Evolutionary conservation across 2,329 filamentous ascomycete species (phyloP).

Genomic region (Scedosporium boydii): DNA sequence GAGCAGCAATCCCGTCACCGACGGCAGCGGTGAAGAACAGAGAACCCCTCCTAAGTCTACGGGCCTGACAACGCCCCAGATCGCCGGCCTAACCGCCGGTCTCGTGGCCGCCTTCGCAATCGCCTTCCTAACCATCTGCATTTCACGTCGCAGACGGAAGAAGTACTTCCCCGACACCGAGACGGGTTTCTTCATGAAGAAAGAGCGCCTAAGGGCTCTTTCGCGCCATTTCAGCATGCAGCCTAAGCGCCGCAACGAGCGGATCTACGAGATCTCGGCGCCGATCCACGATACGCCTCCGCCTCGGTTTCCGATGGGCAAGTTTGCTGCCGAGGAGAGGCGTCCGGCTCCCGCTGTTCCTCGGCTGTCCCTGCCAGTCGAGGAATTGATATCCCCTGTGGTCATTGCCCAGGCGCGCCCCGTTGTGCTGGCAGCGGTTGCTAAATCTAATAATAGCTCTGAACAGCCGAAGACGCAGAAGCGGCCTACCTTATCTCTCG

Average conservation of each 20-base stretch:
- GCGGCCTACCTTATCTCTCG: not conserved
- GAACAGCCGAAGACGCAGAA: not conserved
- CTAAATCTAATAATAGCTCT: slow-evolving; percentile 4
- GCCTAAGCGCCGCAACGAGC: slow-evolving; percentile 5
- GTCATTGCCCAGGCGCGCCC: not conserved
- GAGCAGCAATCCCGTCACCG: slow-evolving; percentile 8
- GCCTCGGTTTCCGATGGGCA: slow-evolving; percentile 9
- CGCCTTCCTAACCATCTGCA: slow-evolving; percentile 35
- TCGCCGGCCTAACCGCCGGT: slow-evolving; percentile 50
- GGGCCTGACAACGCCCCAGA: slow-evolving; percentile 29
- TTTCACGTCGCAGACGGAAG: slow-evolving; percentile 32
- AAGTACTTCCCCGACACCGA: slow-evolving; percentile 26
- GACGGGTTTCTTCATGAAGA: slow-evolving; percentile 26
- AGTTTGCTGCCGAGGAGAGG: not conserved
- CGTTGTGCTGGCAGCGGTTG: slow-evolving; percentile 4
- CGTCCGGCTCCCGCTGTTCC: slow-evolving; percentile 9
- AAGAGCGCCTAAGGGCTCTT: slow-evolving; percentile 17
- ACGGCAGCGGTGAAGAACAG: slow-evolving; percentile 5
- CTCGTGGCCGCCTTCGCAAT: slow-evolving; percentile 38
- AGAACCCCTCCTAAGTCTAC: not conserved
- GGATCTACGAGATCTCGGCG: slow-evolving; percentile 27
- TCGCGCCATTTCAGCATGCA: not conserved
- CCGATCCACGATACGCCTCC: slow-evolving; percentile 20
- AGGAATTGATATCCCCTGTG: not conserved
- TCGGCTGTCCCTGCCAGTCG: slow-evolving; percentile 5